These are phyloP conservation scores for Aspergillus versicolor DNA, from an alignment of 2,329 filamentous ascomycete species.

Conservation along the genomic window DNA sequence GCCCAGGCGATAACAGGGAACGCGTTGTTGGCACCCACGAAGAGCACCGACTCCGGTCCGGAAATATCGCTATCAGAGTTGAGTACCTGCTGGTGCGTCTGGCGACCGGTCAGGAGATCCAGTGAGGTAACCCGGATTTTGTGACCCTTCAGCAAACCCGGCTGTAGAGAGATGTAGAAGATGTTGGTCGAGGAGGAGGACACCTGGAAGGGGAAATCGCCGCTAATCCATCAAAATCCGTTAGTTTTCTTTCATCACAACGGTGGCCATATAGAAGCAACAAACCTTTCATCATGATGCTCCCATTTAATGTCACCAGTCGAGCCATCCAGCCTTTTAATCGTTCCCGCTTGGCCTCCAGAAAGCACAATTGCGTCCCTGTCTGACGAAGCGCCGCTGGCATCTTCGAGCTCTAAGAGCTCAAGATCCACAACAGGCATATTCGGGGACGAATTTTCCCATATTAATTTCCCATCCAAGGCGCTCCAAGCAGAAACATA, in stretches of 20 bases:
- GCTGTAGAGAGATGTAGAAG: constrained; percentile 74
- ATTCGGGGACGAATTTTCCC: constrained; percentile 64
- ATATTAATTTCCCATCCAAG: constrained; percentile 73
- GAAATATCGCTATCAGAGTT: constrained; percentile 71
- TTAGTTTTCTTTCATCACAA: background rate
- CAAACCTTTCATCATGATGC: constrained; percentile 61
- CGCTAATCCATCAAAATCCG: constrained; percentile 40
- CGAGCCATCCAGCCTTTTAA: constrained; percentile 71
- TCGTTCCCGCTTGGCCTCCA: constrained; percentile 53
- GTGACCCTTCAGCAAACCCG: constrained; percentile 64
- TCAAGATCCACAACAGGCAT: constrained; percentile 56
- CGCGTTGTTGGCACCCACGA: constrained; percentile 41
- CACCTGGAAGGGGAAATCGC: constrained; percentile 72
- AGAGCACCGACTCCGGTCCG: constrained; percentile 39
- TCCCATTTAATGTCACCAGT: constrained; percentile 79
- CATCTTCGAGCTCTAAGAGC: constrained; percentile 69
- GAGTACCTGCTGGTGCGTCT: constrained; percentile 68
- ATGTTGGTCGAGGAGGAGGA: constrained; percentile 67
- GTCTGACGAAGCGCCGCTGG: constrained; percentile 43
- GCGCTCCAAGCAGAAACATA: constrained; percentile 81
- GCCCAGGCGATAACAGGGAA: constrained; percentile 46
- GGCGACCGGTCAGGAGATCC: constrained; percentile 70
- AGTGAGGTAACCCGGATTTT: constrained; percentile 74
- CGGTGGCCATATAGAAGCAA: background rate
- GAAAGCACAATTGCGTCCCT: constrained; percentile 69